Evolutionary conservation across 768 basidiomycete genomes (phyloP).

Genomic region (Amanita inopinata): DNA sequence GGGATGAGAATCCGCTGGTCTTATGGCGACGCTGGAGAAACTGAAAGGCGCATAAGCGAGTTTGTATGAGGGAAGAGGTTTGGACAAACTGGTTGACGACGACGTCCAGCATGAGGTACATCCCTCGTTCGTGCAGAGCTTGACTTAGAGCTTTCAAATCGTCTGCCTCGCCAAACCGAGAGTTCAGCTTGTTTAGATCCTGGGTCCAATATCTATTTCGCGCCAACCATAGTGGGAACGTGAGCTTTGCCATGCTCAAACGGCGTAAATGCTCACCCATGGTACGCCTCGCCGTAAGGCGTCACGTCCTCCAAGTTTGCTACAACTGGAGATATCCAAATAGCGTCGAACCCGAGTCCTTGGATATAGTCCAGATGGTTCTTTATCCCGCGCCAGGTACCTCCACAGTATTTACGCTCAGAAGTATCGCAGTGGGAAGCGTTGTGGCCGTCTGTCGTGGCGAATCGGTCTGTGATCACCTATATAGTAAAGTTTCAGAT

Average conservation of each 20-base stretch:
- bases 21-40: constrained; percentile 13
- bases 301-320: constrained; percentile 51
- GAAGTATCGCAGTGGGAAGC: constrained; percentile 37
- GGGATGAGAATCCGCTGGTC: constrained; percentile 10
- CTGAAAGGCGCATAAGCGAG: constrained; percentile 6
- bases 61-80: neutral
- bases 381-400: constrained; percentile 55
- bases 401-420: constrained; percentile 58
- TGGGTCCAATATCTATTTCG: constrained; percentile 29
- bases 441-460: constrained; percentile 35
- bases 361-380: constrained; percentile 70
- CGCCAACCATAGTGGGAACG: no score
- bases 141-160: constrained; percentile 60
- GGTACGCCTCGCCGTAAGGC: constrained; percentile 62
- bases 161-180: constrained; percentile 59
- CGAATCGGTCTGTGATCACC: constrained; percentile 62
- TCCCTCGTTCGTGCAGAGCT: constrained; percentile 56
- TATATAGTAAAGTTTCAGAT: constrained; percentile 14
- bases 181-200: constrained; percentile 56
- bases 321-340: constrained; percentile 70
- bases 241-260: no score
- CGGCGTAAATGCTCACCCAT: constrained; percentile 44
- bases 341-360: constrained; percentile 62
- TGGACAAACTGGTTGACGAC: constrained; percentile 69
- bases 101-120: constrained; percentile 63